Base-by-base conservation (phyloP, 805 yeast species). In the Cyberlindnera galapagoensis region DNA sequence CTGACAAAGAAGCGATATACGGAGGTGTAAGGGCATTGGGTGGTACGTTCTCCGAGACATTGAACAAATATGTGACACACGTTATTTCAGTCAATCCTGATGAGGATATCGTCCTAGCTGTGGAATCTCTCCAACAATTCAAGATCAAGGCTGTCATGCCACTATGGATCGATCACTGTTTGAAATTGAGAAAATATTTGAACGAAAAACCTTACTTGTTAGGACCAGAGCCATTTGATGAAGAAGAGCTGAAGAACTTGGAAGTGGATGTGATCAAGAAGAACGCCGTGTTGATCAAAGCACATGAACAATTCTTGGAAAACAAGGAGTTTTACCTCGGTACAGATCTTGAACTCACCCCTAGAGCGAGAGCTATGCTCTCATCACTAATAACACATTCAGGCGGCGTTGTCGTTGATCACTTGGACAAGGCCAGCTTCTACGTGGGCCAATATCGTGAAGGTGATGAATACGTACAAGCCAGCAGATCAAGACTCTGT, bases 41-140 rank as follows among this genome's bases (percentile, higher is more conserved):
- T 2, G 97, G 95, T 4, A 76, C 72, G 21, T 76, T 65, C 47
- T 60, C 74, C 24, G 80, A 79, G 38, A 45, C 49, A 12, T 60
- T 88, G 19, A 76, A 85, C 7, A 69, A 70, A 33, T 71, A 70
- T 42, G 83, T 94, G 2, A 84, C 96, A 0, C 97, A 90, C 62
- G 65, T 86, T 21, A 61, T 90, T 14, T 71, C 90, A 0, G 49
- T 56, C 5, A 73, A 71, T 40, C 50, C 71, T 4, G 71, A 74
- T 34, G 82, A 75, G 33, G 75, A 75, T 37, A 71, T 78, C 28
- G 64, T 74, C 23, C 63, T 71, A 17, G 85, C 83, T 1, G 60
- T 65, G 3, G 57, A 68, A 28, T 47, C 59, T 19, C 55, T 57
- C 16, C 59, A 59, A 1, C 52, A 52, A 5, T 54, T 62, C 22